These are phyloP conservation scores for Aspergillus conjunctus DNA, from an alignment of 495 filamentous ascomycete species.

Conservation along the genomic window DNA sequence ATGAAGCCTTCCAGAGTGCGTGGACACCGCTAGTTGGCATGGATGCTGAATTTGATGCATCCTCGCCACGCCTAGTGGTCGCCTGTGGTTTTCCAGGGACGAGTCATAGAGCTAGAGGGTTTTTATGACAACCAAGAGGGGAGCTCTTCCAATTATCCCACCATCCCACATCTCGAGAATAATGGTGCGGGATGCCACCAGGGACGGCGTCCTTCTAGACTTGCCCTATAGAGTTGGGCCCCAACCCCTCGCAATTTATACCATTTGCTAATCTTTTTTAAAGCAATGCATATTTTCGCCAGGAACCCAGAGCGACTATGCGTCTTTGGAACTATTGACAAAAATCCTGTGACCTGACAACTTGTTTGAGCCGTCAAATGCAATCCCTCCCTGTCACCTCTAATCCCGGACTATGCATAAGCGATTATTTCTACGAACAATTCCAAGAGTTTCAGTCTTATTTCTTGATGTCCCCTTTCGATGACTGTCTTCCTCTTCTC, in stretches of 20 bases:
- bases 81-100: slow-evolving; percentile 5
- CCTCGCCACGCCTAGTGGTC: slow-evolving; percentile 7
- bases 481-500: slow-evolving; percentile 8
- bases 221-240: not conserved
- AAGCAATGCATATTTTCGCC: not conserved
- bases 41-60: slow-evolving; percentile 9
- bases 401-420: slow-evolving; percentile 22
- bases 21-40: slow-evolving; percentile 7
- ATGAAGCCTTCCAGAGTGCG: slow-evolving; percentile 3
- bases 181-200: not conserved
- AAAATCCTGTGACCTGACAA: slow-evolving; percentile 10
- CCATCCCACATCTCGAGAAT: not conserved
- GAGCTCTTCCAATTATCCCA: not conserved
- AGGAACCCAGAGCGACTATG: not conserved
- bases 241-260: not conserved
- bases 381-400: slow-evolving; percentile 12
- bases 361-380: slow-evolving; percentile 16
- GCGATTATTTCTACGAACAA: slow-evolving; percentile 23
- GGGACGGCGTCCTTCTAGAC: not conserved
- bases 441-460: slow-evolving; percentile 25
- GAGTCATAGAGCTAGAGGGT: not conserved
- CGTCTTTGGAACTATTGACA: not conserved
- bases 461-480: not conserved
- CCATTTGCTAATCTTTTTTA: not conserved
- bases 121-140: slow-evolving; percentile 1